These are phyloP conservation scores for Juglanconis sp. DNA, from an alignment of 2,329 filamentous ascomycete genomes.

Conservation along the genomic window DNA sequence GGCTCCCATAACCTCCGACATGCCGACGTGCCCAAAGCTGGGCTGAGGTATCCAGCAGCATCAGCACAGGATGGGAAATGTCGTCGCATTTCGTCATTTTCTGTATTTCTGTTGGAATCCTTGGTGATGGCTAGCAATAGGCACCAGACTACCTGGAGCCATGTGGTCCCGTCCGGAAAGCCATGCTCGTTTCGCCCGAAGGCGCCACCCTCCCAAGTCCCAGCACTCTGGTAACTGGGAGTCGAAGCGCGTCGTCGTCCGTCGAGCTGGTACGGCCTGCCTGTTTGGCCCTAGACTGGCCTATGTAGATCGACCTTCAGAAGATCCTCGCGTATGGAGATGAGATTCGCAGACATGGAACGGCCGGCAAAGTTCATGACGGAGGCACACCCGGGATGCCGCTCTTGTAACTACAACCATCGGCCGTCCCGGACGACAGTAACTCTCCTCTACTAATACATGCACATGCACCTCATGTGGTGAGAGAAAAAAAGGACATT, in stretches of 20 bases:
- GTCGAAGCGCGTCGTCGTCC: constrained; percentile 2
- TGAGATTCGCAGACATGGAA: not conserved
- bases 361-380: not conserved
- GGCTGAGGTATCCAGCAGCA: not conserved
- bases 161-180: not conserved
- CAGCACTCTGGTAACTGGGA: constrained; percentile 1
- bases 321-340: not conserved
- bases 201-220: not conserved
- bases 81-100: constrained; percentile 5
- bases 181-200: not conserved
- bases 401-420: not conserved
- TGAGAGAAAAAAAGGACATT: too few species aligned
- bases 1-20: constrained; percentile 13
- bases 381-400: not conserved
- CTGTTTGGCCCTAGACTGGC: constrained; percentile 8
- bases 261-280: constrained; percentile 6
- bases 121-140: not conserved
- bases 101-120: not conserved
- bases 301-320: not conserved
- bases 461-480: not conserved
- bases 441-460: not conserved
- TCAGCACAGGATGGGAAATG: not conserved
- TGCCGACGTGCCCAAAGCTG: constrained; percentile 3
- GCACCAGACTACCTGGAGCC: not conserved
- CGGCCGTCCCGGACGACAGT: not conserved